phyloP scores from a whole-genome alignment of 768 basidiomycete species.

The Lactarius sp. region DNA sequence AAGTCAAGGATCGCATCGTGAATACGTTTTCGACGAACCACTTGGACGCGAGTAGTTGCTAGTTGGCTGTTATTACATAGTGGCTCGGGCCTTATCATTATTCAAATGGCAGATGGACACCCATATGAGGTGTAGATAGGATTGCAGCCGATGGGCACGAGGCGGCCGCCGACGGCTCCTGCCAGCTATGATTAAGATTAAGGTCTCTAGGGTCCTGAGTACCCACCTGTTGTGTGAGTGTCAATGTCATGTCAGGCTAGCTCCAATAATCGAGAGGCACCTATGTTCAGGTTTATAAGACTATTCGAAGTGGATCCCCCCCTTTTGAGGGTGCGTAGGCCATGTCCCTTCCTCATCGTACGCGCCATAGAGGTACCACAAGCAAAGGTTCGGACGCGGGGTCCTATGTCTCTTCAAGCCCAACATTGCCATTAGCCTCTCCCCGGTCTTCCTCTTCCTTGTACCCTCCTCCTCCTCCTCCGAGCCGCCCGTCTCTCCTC shows the following conservation, averaged over 20 bases:
- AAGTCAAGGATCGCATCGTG: not conserved
- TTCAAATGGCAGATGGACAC: not conserved
- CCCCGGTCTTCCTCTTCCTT: conserved; percentile 20
- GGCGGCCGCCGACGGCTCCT: not conserved
- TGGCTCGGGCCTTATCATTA: not conserved
- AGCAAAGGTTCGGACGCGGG: conserved; percentile 26
- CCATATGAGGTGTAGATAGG: not conserved
- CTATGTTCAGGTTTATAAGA: not conserved
- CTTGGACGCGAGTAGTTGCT: not conserved
- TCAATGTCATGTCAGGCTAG: too few species aligned
- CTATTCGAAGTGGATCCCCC: not conserved
- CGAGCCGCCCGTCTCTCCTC: conserved; percentile 15
- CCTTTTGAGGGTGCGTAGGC: conserved; percentile 3
- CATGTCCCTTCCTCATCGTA: conserved; percentile 25
- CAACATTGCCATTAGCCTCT: conserved; percentile 17
- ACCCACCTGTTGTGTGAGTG: not conserved
- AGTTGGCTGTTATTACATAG: not conserved
- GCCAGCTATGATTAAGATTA: not conserved
- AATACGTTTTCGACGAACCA: not conserved
- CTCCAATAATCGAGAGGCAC: not conserved
- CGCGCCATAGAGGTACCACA: conserved; percentile 22
- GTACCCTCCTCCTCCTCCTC: conserved; percentile 19
- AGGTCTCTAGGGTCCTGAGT: conserved; percentile 5
- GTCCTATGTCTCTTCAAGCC: conserved; percentile 13
- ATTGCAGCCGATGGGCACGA: not conserved